phyloP scores from a whole-genome alignment of 1,284 basidiomycete species.

The Coniferiporia weirii region DNA sequence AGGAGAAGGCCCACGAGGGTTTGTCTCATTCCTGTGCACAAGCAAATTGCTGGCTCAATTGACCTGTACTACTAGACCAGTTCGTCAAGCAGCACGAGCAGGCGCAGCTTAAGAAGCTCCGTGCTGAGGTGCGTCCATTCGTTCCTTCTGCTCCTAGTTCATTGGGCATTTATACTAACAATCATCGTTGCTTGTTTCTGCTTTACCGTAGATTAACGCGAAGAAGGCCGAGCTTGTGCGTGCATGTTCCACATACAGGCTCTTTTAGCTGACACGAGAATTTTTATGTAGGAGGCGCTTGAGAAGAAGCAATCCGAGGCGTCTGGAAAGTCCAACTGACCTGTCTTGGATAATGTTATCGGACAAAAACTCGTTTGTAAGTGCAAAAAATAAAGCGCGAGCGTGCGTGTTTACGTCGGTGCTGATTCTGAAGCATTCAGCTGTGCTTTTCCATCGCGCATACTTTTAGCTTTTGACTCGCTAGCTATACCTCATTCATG shows the following conservation, averaged over 20 bases:
- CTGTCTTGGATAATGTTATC: background rate
- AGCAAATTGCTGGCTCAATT: background rate
- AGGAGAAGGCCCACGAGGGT: slow-evolving; percentile 73
- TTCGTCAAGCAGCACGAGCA: slow-evolving; percentile 53
- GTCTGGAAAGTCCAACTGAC: slow-evolving; percentile 14
- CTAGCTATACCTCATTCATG: no score
- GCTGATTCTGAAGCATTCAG: no score
- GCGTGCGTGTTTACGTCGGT: background rate
- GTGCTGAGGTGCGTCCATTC: slow-evolving; percentile 40
- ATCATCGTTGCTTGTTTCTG: slow-evolving; percentile 2
- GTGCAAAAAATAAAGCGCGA: background rate
- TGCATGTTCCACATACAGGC: slow-evolving; percentile 16
- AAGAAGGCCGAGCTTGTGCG: slow-evolving; percentile 57
- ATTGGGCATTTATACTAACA: background rate
- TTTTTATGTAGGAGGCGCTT: slow-evolving; percentile 29
- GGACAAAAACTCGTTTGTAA: background rate
- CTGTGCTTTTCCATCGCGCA: no score
- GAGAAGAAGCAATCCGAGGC: slow-evolving; percentile 34
- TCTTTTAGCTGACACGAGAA: background rate
- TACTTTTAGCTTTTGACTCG: no score
- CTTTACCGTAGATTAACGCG: slow-evolving; percentile 40
- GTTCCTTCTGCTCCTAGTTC: background rate
- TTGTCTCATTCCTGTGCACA: slow-evolving; percentile 10
- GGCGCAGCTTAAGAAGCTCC: slow-evolving; percentile 53
- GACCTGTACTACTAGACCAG: slow-evolving; percentile 39